A percentile compares a stretch with the other conserved stretches of the same genome.
Evolutionary conservation across 495 filamentous ascomycete species (phyloP).

Genomic region (Neurospora hispaniola): DNA sequence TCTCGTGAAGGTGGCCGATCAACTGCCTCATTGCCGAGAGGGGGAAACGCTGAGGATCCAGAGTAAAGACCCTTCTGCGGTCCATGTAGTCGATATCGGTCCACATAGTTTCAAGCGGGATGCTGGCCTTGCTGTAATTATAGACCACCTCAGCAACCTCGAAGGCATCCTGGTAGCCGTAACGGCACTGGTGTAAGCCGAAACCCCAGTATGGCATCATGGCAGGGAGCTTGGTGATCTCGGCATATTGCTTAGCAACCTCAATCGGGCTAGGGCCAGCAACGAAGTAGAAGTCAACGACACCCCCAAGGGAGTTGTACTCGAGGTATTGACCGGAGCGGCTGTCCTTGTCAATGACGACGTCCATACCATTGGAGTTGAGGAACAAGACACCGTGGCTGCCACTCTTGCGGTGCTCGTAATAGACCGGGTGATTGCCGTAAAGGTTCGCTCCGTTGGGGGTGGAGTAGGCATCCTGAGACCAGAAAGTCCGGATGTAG

Average conservation of each 20-base stretch:
- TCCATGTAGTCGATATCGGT: slow-evolving; percentile 82
- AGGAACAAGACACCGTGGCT: slow-evolving; percentile 78
- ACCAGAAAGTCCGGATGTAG: slow-evolving; percentile 76
- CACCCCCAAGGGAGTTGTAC: slow-evolving; percentile 73
- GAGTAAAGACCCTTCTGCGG: slow-evolving; percentile 55
- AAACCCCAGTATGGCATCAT: slow-evolving; percentile 86
- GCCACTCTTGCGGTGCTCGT: slow-evolving; percentile 59
- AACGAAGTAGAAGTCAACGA: slow-evolving; percentile 79
- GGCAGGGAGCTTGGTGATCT: slow-evolving; percentile 54
- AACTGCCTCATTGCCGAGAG: slow-evolving; percentile 56
- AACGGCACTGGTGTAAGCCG: slow-evolving; percentile 76
- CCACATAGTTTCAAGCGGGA: slow-evolving; percentile 85
- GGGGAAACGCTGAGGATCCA: slow-evolving; percentile 65
- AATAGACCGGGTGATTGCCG: slow-evolving; percentile 75
- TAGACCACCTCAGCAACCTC: slow-evolving; percentile 70
- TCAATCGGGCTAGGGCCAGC: slow-evolving; percentile 61
- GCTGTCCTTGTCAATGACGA: slow-evolving; percentile 61
- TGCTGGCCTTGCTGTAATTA: slow-evolving; percentile 65
- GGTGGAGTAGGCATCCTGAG: slow-evolving; percentile 55
- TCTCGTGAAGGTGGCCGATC: slow-evolving; percentile 58
- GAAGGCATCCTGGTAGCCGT: slow-evolving; percentile 68
- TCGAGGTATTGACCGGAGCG: slow-evolving; percentile 63
- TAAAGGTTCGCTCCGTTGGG: slow-evolving; percentile 58
- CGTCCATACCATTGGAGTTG: slow-evolving; percentile 80
- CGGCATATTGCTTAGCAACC: slow-evolving; percentile 63